These are phyloP conservation scores for Fusarium sp. DNA, from an alignment of 2,329 filamentous ascomycete genomes.

Conservation along the genomic window DNA sequence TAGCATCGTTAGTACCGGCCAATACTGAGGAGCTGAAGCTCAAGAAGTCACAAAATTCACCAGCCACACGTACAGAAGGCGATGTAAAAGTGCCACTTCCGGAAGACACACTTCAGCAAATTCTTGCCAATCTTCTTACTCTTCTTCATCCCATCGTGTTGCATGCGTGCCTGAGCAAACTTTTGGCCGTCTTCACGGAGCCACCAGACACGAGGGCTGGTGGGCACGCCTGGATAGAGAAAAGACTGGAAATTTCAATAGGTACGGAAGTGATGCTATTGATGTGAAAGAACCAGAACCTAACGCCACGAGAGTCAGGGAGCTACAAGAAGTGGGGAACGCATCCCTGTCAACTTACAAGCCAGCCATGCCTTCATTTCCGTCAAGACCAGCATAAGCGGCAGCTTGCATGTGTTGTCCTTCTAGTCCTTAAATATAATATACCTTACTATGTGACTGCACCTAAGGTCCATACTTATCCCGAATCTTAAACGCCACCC, in stretches of 20 bases:
- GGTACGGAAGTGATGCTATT: conserved; percentile 37
- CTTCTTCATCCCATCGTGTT: conserved; percentile 32
- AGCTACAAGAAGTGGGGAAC: too few relatives aligned
- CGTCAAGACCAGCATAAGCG: conserved; percentile 24
- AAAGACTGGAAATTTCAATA: background rate
- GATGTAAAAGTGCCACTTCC: conserved; percentile 43
- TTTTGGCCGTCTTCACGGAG: conserved; percentile 37
- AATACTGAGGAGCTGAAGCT: too few relatives aligned
- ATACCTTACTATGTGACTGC: too few relatives aligned
- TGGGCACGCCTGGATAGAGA: conserved; percentile 42
- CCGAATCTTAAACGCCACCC: too few relatives aligned
- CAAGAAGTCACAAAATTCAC: background rate
- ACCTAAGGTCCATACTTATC: too few relatives aligned
- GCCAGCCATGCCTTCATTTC: conserved; percentile 26
- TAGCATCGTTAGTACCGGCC: background rate
- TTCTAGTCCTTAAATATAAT: too few relatives aligned
- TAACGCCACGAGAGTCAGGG: too few relatives aligned
- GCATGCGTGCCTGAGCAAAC: conserved; percentile 39
- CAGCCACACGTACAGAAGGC: background rate
- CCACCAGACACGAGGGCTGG: conserved; percentile 40
- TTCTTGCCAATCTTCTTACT: conserved; percentile 37
- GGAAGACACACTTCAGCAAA: conserved; percentile 41
- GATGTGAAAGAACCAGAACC: conserved; percentile 46
- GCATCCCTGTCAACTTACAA: conserved; percentile 7
- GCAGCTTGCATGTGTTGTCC: conserved; percentile 21